Evolutionary conservation across 2,329 filamentous ascomycete species (phyloP), one percentile per base, ranked within the genome.

Genomic region (Hymenoscyphus scutula): DNA sequence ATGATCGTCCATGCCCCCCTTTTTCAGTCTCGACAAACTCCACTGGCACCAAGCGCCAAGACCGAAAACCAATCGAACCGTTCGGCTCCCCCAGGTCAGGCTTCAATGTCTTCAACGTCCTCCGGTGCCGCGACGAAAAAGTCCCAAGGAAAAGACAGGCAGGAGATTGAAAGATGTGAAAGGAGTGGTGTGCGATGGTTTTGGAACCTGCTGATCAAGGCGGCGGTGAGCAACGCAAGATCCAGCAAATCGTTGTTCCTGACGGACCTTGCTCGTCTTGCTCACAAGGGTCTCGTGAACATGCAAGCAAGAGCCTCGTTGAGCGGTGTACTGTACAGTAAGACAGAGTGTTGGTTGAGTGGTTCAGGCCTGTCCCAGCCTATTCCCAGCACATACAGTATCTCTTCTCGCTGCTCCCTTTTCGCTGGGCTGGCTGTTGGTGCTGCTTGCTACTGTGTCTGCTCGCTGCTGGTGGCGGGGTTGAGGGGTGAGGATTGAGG

Each of bases 161-260:
- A 29, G 6, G 19, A 23, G 23, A 29, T 4, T 54, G 11, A 10
- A 30, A 23, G 51, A 30, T 10, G 23, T n/a, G n/a, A 17, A 19
- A 25, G 15, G 51, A 54, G 29, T 27, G 51, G 25, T 54, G 51
- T 29, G 51, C 29, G 17, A 32, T 29, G 29, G 23, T 32, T 32
- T 54, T 25, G n/a, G n/a, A 48, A 32, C 51, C 51, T 54, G 51
- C 51, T 54, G 51, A 54, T 54, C 51, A 54, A 54, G 29, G 51
- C 25, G 25, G 51, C 51, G 51, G 51, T 54, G 51, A 54, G 51
- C 25, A 29, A 30, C 19, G 51, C n/a, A 30, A 27, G 25, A 1
- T 29, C 51, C 29, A 54, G 51, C 29, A 27, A 32, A 27, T 32
- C 19, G 29, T 15, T 8, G 51, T 54, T 29, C 51, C 51, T 54